Base-by-base conservation (phyloP, 192 early-diverging fungal genomes). In the Physocladia obscura region DNA sequence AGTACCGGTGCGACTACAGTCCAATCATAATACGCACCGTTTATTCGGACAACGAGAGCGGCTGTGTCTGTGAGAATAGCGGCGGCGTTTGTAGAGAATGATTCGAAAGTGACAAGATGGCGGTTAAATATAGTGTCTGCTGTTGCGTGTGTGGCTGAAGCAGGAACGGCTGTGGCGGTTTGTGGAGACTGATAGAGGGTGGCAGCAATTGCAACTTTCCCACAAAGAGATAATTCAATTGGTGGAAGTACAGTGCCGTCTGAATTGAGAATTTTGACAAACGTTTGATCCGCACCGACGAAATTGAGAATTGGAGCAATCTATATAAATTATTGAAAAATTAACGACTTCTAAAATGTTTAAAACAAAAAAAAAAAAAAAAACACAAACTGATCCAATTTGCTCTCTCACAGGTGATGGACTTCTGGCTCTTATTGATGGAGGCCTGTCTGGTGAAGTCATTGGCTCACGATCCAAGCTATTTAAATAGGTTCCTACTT, bases 1-100 rank as follows among this genome's bases (percentile, higher is more conserved):
- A 94, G 67, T 30, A 89, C 74, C 22, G 91, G 90, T 11, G 77
- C 83, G 11, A 88, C 86, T 2, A 79, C 68, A 17, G 68, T 38
- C 87, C 90, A 86, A 55, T 81, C 77, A 56, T 85, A 88, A 69
- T 91, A 93, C 11, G 79, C 62, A 30, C 81, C 79, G 40, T 87
- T 72, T 52, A 88, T 81, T 30, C 79, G 79, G 36, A 87, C 67
- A 8, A 89, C 77, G 0, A 90, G 74, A 21, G 69, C n/a, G n/a
- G n/a, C 57, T 27, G 84, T 73, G 57, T 89, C 81, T 55, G 63
- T 76, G 1, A 91, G 47, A 30, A 89, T 2, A 8, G 44, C 17
- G 15, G 77, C 79, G 2, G 88, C 88, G 26, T 80, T 77, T 38
- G 84, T 57, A 17, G 62, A 64, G 61, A 90, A 86, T 0, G 65